Evolutionary conservation across 1,284 basidiomycete species (phyloP), one percentile per base, ranked within the genome.

Genomic region (Hemileia vastatrix): DNA sequence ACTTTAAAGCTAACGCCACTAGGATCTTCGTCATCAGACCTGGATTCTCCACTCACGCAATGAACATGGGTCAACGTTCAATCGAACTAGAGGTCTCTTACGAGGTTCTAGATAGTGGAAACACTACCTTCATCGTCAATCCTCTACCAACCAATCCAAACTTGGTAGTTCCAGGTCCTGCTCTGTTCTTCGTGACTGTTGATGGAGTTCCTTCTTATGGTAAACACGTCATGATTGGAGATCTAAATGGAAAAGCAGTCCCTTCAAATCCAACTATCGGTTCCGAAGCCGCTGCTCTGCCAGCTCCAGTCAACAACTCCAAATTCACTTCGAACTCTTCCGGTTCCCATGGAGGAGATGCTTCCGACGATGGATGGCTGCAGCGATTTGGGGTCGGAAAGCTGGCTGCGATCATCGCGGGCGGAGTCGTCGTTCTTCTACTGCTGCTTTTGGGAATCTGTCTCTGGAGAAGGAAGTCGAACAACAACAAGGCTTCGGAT

Each of bases 31-130:
- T 96, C 67, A 80, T 88, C 65, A 87, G 94, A 64, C 82, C 85
- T 32, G 93, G 93, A 4, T 96, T 91, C 80, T 89, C 88, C 1
- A 96, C 91, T 0, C 93, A 96, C 76, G 91, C 85, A 23, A 88
- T 96, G 84, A 93, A 93, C 80, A 92, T 90, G 87, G 88, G 88
- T 21, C 88, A 90, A 75, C 82, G 88, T 15, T 80, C n/a, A n/a
- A n/a, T n/a, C n/a, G n/a, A 58, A 68, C 72, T 77, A 60, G 86
- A 89, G 77, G 83, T 83, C 79, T 84, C 88, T 1, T 95, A 84
- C 78, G 87, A 85, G 1, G 87, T 89, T 66, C 83, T 87, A 71
- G 78, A 76, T 32, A 83, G 93, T 71, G 88, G 88, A 2, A 83
- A 82, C 19, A 86, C 85, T 4, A 80, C 80, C 8, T 80, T 92